These are phyloP conservation scores for Auricularia auricula-judae DNA, from an alignment of 768 basidiomycete genomes.

Conservation along the genomic window DNA sequence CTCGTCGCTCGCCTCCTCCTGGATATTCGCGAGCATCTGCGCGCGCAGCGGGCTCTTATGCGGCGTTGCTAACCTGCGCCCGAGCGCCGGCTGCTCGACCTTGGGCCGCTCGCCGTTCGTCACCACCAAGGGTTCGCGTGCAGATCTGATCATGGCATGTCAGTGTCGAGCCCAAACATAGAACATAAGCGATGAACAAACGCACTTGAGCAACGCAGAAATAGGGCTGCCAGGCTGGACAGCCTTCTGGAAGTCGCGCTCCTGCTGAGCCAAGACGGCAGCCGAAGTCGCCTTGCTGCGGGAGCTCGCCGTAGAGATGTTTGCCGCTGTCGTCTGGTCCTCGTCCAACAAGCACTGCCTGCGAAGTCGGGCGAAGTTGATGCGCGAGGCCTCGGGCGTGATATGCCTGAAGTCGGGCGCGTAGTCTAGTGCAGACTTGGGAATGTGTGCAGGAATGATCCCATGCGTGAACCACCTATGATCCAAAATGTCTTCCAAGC, in stretches of 20 bases:
- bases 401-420: constrained; percentile 69
- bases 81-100: constrained; percentile 13
- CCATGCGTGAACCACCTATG: constrained; percentile 79
- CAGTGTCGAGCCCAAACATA: not conserved
- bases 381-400: constrained; percentile 43
- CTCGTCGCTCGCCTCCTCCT: constrained; percentile 31
- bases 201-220: constrained; percentile 61
- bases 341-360: constrained; percentile 53
- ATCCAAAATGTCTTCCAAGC: constrained; percentile 73
- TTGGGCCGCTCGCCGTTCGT: constrained; percentile 15
- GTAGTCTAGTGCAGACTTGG: constrained; percentile 62
- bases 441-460: constrained; percentile 71
- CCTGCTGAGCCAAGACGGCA: constrained; percentile 56
- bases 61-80: constrained; percentile 9
- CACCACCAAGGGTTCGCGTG: constrained; percentile 78
- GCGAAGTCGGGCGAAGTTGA: constrained; percentile 61
- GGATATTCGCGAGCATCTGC: constrained; percentile 5
- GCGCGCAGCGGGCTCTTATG: constrained; percentile 12
- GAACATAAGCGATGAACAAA: not conserved
- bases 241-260: constrained; percentile 94
- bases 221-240: constrained; percentile 94
- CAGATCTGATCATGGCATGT: constrained; percentile 35
- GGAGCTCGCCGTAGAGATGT: constrained; percentile 19
- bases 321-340: constrained; percentile 31
- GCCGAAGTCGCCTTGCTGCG: constrained; percentile 5